Percentiles rank a stretch among this genome's conserved stretches.
phyloP scores from a whole-genome alignment of 2,329 filamentous ascomycete species.

The Aspergillus calidoustus region DNA sequence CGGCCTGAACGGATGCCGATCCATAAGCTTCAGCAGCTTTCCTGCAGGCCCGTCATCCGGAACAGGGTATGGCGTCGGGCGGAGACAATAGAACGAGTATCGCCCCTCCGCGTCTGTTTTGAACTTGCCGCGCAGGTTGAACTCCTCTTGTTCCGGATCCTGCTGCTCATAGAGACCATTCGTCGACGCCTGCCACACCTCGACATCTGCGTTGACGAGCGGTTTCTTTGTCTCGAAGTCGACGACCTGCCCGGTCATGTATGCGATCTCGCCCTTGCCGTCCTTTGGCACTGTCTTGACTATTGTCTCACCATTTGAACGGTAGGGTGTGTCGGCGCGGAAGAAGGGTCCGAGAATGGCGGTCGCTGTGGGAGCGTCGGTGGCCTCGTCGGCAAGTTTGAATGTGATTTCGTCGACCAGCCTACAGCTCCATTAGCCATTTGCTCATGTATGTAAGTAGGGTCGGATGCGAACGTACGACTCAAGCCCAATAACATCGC shows the following conservation, averaged over 20 bases:
- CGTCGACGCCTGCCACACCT: slow-evolving; percentile 80
- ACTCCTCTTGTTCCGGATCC: slow-evolving; percentile 70
- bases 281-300: slow-evolving; percentile 51
- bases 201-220: slow-evolving; percentile 68
- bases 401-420: slow-evolving; percentile 83
- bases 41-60: slow-evolving; percentile 63
- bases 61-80: slow-evolving; percentile 63
- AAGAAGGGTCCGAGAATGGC: slow-evolving; percentile 88
- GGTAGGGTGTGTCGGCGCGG: slow-evolving; percentile 71
- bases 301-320: slow-evolving; percentile 72
- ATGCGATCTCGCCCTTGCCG: slow-evolving; percentile 56
- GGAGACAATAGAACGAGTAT: slow-evolving; percentile 66
- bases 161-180: slow-evolving; percentile 77
- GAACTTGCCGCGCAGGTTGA: slow-evolving; percentile 76
- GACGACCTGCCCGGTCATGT: slow-evolving; percentile 67
- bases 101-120: slow-evolving; percentile 67
- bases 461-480: slow-evolving; percentile 45
- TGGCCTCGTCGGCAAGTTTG: slow-evolving; percentile 60
- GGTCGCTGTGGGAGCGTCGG: slow-evolving; percentile 68
- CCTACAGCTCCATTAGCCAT: slow-evolving; percentile 28
- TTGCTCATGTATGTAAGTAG: background rate
- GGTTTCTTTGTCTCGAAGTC: slow-evolving; percentile 66
- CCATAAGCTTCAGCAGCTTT: slow-evolving; percentile 61
- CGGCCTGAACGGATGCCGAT: slow-evolving; percentile 65
- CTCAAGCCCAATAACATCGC: slow-evolving; percentile 63